Base-by-base conservation (phyloP, 345 rosid genomes). In the Populus pruinosa region DNA sequence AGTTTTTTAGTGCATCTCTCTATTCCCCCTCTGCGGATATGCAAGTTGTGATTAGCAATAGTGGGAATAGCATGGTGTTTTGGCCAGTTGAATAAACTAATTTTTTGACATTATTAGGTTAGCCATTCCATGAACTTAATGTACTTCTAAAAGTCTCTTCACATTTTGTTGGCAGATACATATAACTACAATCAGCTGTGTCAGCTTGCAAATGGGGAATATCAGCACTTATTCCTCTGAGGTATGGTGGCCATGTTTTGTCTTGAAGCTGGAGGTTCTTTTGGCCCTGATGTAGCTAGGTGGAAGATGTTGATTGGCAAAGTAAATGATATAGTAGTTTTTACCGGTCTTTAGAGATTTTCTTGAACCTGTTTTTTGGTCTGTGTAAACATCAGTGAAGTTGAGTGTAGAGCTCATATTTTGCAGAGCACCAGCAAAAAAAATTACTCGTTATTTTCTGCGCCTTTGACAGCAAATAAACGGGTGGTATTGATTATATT, bases 121-220 rank as follows among this genome's bases (percentile, higher is more conserved):
- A 25, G 29, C 50, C 50, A 47, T 50, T 5, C 33, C 41, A 21
- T 33, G 3, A 56, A 47, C 41, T 29, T 69, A 9, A 38, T 23
- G 73, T 62, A n/a, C 39, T 29, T 67, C 69, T 59, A n/a, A 67
- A 41, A 31, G 4, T 10, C 33, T 62, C 1, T 67, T 59, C 13
- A 36, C 67, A 17, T 36, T 73, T 35, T 67, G 33, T 25, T 89
- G 80, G 81, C 87, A 92, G 98, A 94, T 76, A 53, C 88, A 33
- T 14, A 73, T n/a, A 87, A 77, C 84, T 90, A 83, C 83, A 89
- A 92, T 73, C 89, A 91, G 87, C 92, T 94, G 29, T 92, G 98
- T 74, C 89, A 90, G 85, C 96, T 94, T 65, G 92, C 94, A 65
- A 92, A 89, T 71, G 98, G 92, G 10, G 96, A 91, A 61, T 94